phyloP scores from a whole-genome alignment of 2,329 filamentous ascomycete genomes.

The Fusarium vanettenii region DNA sequence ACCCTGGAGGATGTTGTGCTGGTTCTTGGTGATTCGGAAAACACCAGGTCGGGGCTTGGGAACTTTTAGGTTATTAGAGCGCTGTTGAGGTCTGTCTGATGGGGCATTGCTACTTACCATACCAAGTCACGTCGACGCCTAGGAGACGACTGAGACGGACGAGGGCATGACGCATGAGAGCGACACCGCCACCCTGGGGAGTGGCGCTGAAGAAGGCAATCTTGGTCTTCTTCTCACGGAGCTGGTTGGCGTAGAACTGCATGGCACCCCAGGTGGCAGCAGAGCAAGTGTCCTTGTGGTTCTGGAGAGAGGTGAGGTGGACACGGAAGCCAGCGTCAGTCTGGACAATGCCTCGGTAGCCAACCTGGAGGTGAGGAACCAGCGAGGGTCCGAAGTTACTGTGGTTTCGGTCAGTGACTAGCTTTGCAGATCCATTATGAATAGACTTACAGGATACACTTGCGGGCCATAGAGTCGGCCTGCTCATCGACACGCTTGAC shows the following conservation, averaged over 20 bases:
- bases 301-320: slow-evolving; percentile 65
- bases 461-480: slow-evolving; percentile 83
- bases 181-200: slow-evolving; percentile 85
- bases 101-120: slow-evolving; percentile 55
- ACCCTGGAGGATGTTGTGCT: slow-evolving; percentile 89
- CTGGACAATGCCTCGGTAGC: slow-evolving; percentile 75
- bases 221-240: slow-evolving; percentile 73
- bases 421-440: not conserved
- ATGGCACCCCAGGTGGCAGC: slow-evolving; percentile 73
- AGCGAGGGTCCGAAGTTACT: slow-evolving; percentile 80
- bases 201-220: slow-evolving; percentile 85
- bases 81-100: not conserved
- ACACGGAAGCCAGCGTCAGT: slow-evolving; percentile 76
- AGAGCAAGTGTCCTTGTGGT: slow-evolving; percentile 72
- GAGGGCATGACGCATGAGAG: slow-evolving; percentile 83
- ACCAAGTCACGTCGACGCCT: slow-evolving; percentile 80
- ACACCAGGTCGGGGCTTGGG: slow-evolving; percentile 83
- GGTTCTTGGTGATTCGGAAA: slow-evolving; percentile 86
- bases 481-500: slow-evolving; percentile 79
- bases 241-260: slow-evolving; percentile 69
- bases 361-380: slow-evolving; percentile 75
- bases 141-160: slow-evolving; percentile 76
- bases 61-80: slow-evolving; percentile 56
- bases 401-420: not conserved
- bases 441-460: slow-evolving; percentile 74